Conservation (phyloP, 768 basidiomycete genomes). For the Mycena haematopus region DNA sequence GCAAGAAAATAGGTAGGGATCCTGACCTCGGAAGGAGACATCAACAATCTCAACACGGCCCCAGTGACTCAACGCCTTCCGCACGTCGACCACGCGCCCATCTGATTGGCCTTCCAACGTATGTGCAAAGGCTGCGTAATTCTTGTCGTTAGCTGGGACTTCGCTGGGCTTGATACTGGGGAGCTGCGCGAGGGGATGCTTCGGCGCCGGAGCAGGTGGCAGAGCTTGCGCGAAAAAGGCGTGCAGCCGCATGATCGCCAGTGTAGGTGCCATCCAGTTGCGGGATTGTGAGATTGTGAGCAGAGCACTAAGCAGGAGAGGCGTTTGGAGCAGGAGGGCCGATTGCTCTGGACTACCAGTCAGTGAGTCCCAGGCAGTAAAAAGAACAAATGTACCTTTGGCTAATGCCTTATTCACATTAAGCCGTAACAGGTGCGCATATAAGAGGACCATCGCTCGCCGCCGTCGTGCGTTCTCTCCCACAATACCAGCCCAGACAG, state of each 20-base stretch:
- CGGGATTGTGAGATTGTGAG: conserved; percentile 84
- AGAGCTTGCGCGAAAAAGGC: conserved; percentile 86
- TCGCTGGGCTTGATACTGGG: conserved; percentile 72
- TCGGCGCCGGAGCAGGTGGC: conserved; percentile 56
- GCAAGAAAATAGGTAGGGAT: neutral
- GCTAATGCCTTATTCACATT: conserved; percentile 59
- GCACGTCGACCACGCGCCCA: conserved; percentile 54
- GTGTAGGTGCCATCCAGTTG: conserved; percentile 85
- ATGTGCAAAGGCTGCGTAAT: conserved; percentile 53
- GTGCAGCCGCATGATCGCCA: conserved; percentile 82
- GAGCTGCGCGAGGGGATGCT: conserved; percentile 70
- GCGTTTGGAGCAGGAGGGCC: conserved; percentile 71
- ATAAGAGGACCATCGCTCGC: conserved; percentile 75
- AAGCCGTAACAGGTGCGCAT: conserved; percentile 83
- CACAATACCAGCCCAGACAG: conserved; percentile 58
- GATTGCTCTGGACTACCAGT: conserved; percentile 64
- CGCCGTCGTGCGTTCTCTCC: conserved; percentile 47
- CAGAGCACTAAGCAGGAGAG: conserved; percentile 77
- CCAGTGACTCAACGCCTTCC: conserved; percentile 73
- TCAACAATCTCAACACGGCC: conserved; percentile 80
- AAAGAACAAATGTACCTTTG: conserved; percentile 58
- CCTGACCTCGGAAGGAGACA: conserved; percentile 83
- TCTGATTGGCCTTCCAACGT: conserved; percentile 61
- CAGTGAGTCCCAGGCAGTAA: neutral
- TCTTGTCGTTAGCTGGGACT: conserved; percentile 47